These are phyloP conservation scores for Talaromyces thailandensis DNA, from an alignment of 495 filamentous ascomycete species.

Conservation along the genomic window DNA sequence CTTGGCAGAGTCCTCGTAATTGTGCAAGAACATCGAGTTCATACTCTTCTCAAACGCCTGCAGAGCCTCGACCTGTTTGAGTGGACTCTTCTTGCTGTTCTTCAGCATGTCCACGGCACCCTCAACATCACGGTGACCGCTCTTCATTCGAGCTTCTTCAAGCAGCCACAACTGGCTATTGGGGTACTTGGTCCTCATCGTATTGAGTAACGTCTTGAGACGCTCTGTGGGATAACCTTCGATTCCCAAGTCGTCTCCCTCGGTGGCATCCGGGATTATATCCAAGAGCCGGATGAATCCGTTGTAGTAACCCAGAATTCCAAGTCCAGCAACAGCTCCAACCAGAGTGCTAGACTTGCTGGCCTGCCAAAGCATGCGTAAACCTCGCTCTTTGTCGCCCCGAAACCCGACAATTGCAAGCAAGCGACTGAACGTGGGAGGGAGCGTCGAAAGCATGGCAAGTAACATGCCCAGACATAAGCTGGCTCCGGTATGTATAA, in stretches of 20 bases:
- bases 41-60: constrained; percentile 78
- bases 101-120: constrained; percentile 56
- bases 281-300: constrained; percentile 77
- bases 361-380: constrained; percentile 86
- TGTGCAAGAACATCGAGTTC: constrained; percentile 67
- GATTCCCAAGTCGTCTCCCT: constrained; percentile 40
- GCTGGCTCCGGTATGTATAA: constrained; percentile 78
- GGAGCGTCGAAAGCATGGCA: constrained; percentile 80
- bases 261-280: constrained; percentile 56
- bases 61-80: constrained; percentile 77
- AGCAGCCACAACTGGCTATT: constrained; percentile 80
- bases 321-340: constrained; percentile 77
- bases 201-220: constrained; percentile 56
- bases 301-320: constrained; percentile 81
- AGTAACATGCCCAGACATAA: constrained; percentile 85
- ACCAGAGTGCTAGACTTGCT: constrained; percentile 83
- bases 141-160: constrained; percentile 77
- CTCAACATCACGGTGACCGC: constrained; percentile 57
- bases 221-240: constrained; percentile 65
- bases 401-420: constrained; percentile 85
- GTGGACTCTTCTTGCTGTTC: constrained; percentile 50
- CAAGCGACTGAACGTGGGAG: constrained; percentile 76
- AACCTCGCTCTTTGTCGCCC: constrained; percentile 77
- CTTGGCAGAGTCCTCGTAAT: constrained; percentile 60
- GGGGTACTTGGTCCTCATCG: constrained; percentile 72